Evolutionary conservation across 2,329 filamentous ascomycete genomes (phyloP).

Genomic region (Fusarium denticulatum): DNA sequence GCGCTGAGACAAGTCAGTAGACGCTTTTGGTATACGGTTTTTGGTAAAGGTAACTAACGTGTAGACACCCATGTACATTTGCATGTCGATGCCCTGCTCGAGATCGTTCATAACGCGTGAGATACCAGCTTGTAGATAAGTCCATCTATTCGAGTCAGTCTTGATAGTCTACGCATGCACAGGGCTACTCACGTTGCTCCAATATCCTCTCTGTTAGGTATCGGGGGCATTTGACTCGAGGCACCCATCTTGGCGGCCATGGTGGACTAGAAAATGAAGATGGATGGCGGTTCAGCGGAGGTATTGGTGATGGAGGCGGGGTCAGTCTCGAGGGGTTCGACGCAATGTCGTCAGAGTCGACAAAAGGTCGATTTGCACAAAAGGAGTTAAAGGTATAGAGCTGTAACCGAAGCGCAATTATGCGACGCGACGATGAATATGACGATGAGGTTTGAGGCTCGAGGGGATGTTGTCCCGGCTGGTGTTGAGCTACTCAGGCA

Average conservation of each 20-base stretch:
- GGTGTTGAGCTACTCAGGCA: conserved; percentile 17
- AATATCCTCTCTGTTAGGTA: conserved; percentile 71
- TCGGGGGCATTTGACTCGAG: conserved; percentile 62
- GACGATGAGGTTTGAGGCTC: neutral
- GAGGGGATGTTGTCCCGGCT: conserved; percentile 9
- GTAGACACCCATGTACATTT: conserved; percentile 97
- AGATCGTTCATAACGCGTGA: conserved; percentile 93
- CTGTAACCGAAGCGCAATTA: neutral
- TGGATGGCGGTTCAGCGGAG: conserved; percentile 29
- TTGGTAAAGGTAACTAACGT: conserved; percentile 65
- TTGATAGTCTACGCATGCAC: neutral
- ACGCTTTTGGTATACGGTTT: neutral
- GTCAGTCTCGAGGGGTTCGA: conserved; percentile 40
- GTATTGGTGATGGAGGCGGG: conserved; percentile 38
- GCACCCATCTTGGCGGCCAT: conserved; percentile 51
- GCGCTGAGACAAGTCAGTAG: conserved; percentile 66
- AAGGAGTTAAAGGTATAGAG: neutral
- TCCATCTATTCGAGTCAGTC: conserved; percentile 72
- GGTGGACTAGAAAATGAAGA: conserved; percentile 29
- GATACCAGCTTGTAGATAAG: conserved; percentile 87
- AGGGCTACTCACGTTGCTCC: conserved; percentile 56
- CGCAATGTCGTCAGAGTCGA: conserved; percentile 37
- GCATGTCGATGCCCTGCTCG: conserved; percentile 92
- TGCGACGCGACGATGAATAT: neutral
- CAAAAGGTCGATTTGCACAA: neutral